phyloP scores from a whole-genome alignment of 345 rosid species.

The Sonneratia caseolaris region DNA sequence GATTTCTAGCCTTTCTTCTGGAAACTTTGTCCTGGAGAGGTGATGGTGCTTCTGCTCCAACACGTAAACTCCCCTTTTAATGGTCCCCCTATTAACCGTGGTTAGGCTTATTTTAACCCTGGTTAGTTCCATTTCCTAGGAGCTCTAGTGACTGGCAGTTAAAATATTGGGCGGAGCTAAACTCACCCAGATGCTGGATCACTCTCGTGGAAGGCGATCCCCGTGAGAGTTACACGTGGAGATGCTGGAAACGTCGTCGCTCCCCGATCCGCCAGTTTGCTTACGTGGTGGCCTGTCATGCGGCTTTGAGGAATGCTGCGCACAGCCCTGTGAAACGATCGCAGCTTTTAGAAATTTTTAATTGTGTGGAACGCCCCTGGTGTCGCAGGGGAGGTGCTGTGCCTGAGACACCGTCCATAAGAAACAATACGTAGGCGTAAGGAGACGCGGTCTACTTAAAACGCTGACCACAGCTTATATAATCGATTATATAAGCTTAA shows the following conservation, averaged over 20 bases:
- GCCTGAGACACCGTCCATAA: too few species aligned
- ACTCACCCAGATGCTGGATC: not conserved
- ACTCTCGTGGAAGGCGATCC: not conserved
- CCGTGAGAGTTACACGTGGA: not conserved
- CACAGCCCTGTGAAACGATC: too few species aligned
- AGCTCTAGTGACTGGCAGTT: not conserved
- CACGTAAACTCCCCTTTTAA: conserved; percentile 2
- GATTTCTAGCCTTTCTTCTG: not conserved
- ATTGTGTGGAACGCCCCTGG: too few species aligned
- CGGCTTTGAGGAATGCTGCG: too few species aligned
- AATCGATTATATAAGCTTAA: too few species aligned
- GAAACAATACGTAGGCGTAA: too few species aligned
- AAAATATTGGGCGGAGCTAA: not conserved
- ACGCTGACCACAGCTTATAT: too few species aligned
- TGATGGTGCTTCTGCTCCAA: not conserved
- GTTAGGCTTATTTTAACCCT: conserved; percentile 1
- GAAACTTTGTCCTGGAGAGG: not conserved
- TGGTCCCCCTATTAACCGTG: not conserved
- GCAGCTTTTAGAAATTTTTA: too few species aligned
- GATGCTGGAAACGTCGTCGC: not conserved
- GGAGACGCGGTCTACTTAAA: too few species aligned
- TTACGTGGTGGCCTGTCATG: not conserved
- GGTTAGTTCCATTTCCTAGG: not conserved
- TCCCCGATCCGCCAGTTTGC: not conserved
- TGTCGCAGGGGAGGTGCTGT: too few species aligned